phyloP scores from a whole-genome alignment of 2,329 filamentous ascomycete species.

The Sporothrix variecibatus region DNA sequence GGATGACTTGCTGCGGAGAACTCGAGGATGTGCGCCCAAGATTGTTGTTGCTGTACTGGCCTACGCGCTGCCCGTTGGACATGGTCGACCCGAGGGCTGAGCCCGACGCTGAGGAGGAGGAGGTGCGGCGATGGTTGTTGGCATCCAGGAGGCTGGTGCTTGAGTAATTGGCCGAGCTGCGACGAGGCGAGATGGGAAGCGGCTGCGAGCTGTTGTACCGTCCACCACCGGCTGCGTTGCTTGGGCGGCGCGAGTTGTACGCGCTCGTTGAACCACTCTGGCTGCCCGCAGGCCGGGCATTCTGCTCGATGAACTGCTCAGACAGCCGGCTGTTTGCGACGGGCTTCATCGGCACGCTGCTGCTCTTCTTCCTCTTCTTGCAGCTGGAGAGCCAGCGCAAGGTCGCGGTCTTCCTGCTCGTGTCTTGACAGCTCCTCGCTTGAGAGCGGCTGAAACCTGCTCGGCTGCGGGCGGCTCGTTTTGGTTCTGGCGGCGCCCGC shows the following conservation, averaged over 20 bases:
- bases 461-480: constrained; percentile 17
- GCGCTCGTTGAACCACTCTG: constrained; percentile 33
- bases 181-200: constrained; percentile 31
- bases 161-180: constrained; percentile 42
- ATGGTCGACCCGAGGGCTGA: neutral
- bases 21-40: constrained; percentile 2
- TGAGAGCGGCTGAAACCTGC: neutral
- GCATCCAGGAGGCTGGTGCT: neutral
- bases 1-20: constrained; percentile 38
- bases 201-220: constrained; percentile 12
- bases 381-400: constrained; percentile 86
- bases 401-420: constrained; percentile 79
- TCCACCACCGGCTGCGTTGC: constrained; percentile 25
- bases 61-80: neutral
- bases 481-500: constrained; percentile 39
- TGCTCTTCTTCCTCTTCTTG: constrained; percentile 92
- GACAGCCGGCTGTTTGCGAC: constrained; percentile 65
- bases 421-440: constrained; percentile 37
- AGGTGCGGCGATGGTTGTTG: constrained; percentile 1
- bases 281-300: constrained; percentile 43
- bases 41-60: constrained; percentile 12
- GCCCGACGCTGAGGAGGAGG: constrained; percentile 2
- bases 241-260: constrained; percentile 37
- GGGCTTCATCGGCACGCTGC: constrained; percentile 62
- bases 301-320: constrained; percentile 69